Percentiles rank a stretch among this genome's conserved stretches.
Evolutionary conservation across 2,329 filamentous ascomycete genomes (phyloP).

Genomic region (Aspergillus intermedius): DNA sequence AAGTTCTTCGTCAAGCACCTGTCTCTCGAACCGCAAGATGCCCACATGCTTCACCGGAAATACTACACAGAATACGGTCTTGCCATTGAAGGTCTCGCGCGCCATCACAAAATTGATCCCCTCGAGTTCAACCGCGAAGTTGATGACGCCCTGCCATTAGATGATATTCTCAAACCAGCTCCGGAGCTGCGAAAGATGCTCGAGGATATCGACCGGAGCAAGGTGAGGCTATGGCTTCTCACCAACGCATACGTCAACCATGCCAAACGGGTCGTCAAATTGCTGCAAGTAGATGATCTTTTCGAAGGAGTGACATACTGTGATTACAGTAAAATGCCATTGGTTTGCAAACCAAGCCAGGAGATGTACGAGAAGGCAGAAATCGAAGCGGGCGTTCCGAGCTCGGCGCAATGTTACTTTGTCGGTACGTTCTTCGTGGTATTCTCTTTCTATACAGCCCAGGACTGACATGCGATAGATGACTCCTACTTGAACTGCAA

Average conservation of each 20-base stretch:
- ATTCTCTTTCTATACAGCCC: conserved; percentile 7
- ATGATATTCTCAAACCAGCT: conserved; percentile 74
- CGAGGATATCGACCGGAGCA: conserved; percentile 71
- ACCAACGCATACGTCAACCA: conserved; percentile 95
- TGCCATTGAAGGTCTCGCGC: conserved; percentile 90
- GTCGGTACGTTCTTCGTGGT: conserved; percentile 60
- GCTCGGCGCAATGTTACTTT: conserved; percentile 74
- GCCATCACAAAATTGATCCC: conserved; percentile 90
- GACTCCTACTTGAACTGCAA: conserved; percentile 80
- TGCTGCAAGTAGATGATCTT: conserved; percentile 76
- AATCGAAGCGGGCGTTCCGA: conserved; percentile 66
- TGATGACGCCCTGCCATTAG: conserved; percentile 86
- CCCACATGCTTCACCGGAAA: conserved; percentile 75
- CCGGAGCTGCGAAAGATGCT: conserved; percentile 68
- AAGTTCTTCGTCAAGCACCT: conserved; percentile 63
- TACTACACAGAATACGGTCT: conserved; percentile 96
- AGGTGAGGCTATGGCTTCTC: conserved; percentile 86
- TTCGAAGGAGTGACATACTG: conserved; percentile 96
- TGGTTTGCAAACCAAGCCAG: conserved; percentile 80
- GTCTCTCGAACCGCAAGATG: conserved; percentile 66
- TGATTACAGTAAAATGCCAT: conserved; percentile 66
- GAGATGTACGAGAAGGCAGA: conserved; percentile 87
- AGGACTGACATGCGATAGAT: conserved; percentile 43
- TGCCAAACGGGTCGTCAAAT: conserved; percentile 69
- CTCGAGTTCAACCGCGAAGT: conserved; percentile 92